phyloP scores from a whole-genome alignment of 106 monocot species.

The Dactylorhiza incarnata region DNA sequence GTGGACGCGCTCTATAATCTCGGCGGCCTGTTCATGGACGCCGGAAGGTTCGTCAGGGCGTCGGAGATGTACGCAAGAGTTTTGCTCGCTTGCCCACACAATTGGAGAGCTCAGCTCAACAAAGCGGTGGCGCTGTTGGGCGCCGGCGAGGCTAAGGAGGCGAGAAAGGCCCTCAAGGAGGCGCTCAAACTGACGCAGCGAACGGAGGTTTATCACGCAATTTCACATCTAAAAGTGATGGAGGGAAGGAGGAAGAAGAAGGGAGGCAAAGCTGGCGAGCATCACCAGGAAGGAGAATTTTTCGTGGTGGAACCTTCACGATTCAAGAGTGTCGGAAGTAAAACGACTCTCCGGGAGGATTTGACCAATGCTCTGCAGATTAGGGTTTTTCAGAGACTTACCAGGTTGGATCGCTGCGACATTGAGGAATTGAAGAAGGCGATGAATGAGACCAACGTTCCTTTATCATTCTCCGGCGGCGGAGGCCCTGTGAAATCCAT shows the following conservation, averaged over 20 bases:
- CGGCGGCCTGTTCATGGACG: slow-evolving; percentile 70
- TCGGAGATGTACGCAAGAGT: slow-evolving; percentile 77
- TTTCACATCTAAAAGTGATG: slow-evolving; percentile 55
- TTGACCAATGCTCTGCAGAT: slow-evolving; percentile 81
- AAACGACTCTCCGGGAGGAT: slow-evolving; percentile 63
- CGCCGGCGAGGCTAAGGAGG: slow-evolving; percentile 61
- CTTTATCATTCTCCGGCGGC: slow-evolving; percentile 63
- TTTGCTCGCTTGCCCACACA: slow-evolving; percentile 36
- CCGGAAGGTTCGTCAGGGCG: slow-evolving; percentile 48
- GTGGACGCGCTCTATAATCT: slow-evolving; percentile 78
- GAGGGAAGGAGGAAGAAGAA: slow-evolving; percentile 61
- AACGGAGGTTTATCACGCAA: slow-evolving; percentile 75
- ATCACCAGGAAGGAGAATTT: slow-evolving; percentile 23
- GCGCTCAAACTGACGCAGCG: slow-evolving; percentile 80
- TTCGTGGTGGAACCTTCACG: slow-evolving; percentile 59
- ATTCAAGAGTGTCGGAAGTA: slow-evolving; percentile 63
- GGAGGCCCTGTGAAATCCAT: slow-evolving; percentile 76
- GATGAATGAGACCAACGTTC: slow-evolving; percentile 65
- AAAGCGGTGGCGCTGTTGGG: slow-evolving; percentile 65
- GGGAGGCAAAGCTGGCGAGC: slow-evolving; percentile 12
- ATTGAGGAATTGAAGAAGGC: slow-evolving; percentile 63
- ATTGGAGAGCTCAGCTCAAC: slow-evolving; percentile 75
- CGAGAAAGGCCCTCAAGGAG: slow-evolving; percentile 60
- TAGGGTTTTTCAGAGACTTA: slow-evolving; percentile 66
- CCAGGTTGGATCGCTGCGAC: slow-evolving; percentile 52